Conservation (phyloP, 257 asterid species). For the Solanum boliviense region DNA sequence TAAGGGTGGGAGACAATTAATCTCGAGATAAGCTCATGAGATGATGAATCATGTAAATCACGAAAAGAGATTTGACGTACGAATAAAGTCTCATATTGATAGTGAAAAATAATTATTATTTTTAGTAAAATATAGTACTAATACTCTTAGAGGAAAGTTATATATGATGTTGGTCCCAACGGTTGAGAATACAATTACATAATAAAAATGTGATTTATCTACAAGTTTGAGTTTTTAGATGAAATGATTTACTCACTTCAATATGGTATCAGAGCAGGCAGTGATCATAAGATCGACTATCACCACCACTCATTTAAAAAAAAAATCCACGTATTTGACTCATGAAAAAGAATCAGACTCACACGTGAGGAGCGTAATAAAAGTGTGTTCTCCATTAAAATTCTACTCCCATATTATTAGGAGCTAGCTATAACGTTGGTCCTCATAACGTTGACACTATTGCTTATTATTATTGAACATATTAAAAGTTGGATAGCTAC, state of each 20-base stretch:
- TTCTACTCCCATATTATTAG: neutral
- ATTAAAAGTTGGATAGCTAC: neutral
- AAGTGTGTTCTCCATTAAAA: neutral
- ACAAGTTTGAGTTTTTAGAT: neutral
- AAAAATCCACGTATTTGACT: neutral
- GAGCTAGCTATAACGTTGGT: neutral
- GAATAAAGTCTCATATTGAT: neutral
- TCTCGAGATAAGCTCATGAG: neutral
- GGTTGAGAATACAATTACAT: neutral
- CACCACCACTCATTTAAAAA: too few species aligned
- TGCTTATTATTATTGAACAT: neutral
- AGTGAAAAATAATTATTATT: neutral
- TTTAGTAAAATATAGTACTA: too few species aligned
- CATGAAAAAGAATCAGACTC: neutral
- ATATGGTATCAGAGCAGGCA: too few species aligned
- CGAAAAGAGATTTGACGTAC: neutral
- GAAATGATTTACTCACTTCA: too few species aligned
- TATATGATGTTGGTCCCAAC: neutral
- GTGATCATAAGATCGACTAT: too few species aligned
- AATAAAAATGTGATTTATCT: too few species aligned
- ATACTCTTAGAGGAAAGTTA: neutral
- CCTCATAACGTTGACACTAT: neutral
- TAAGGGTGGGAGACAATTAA: neutral
- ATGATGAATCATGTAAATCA: neutral
- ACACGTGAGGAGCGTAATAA: neutral